phyloP scores from a whole-genome alignment of 2,329 filamentous ascomycete genomes.

The Claviceps monticola region DNA sequence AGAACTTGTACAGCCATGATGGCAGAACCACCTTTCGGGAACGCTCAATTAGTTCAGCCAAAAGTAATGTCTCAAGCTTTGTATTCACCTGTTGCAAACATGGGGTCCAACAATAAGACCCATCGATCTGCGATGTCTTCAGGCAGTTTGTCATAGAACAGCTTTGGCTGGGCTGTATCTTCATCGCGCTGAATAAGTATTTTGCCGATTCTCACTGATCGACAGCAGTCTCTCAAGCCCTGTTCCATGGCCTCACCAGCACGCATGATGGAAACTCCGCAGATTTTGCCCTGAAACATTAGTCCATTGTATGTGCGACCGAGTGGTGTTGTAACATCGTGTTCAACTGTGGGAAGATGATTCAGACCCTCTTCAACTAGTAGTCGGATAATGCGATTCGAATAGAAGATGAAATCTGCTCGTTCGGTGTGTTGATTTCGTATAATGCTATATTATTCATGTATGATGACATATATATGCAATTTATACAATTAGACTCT shows the following conservation, averaged over 20 bases:
- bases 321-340: conserved; percentile 81
- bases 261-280: conserved; percentile 95
- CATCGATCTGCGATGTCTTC: conserved; percentile 85
- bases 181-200: conserved; percentile 96
- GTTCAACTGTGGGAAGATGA: conserved; percentile 81
- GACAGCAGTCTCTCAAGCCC: conserved; percentile 87
- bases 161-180: conserved; percentile 78
- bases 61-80: neutral
- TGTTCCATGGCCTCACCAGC: conserved; percentile 98
- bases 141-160: conserved; percentile 97
- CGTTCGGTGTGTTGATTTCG: conserved; percentile 79
- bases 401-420: conserved; percentile 98
- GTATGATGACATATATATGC: too few relatives aligned
- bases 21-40: conserved; percentile 64
- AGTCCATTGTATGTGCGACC: conserved; percentile 80
- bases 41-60: neutral
- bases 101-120: conserved; percentile 92
- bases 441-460: conserved; percentile 57
- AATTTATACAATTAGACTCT: neutral
- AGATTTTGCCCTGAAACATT: conserved; percentile 95
- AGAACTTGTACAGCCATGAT: conserved; percentile 95
- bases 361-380: conserved; percentile 96
- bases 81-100: conserved; percentile 80
- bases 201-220: conserved; percentile 95
- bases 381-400: conserved; percentile 91